These are phyloP conservation scores for Sphagnurus paluster DNA, from an alignment of 1,284 basidiomycete genomes.

Conservation along the genomic window DNA sequence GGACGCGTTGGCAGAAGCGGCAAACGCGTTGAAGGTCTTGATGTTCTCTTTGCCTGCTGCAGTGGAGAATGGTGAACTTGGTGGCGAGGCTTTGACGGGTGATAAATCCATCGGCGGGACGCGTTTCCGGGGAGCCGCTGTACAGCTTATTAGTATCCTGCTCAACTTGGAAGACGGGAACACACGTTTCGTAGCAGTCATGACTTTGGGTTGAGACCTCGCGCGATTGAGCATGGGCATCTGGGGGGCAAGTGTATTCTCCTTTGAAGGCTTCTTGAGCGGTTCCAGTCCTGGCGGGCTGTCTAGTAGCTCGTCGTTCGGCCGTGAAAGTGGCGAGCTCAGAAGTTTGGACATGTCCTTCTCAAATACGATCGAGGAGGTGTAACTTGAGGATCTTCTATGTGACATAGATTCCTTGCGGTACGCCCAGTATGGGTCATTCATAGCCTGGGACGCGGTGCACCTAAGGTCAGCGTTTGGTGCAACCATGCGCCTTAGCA, in stretches of 20 bases:
- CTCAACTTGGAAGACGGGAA: constrained; percentile 4
- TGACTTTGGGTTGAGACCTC: constrained; percentile 44
- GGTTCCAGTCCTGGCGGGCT: constrained; percentile 33
- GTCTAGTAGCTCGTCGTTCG: constrained; percentile 22
- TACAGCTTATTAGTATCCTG: not conserved
- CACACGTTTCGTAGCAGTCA: constrained; percentile 32
- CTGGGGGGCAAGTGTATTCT: constrained; percentile 7
- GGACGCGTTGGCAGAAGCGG: constrained; percentile 11
- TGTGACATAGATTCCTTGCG: constrained; percentile 31
- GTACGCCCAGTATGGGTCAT: constrained; percentile 65
- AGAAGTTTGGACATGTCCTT: constrained; percentile 47
- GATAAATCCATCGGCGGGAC: constrained; percentile 39
- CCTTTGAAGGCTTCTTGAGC: constrained; percentile 10
- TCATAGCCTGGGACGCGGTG: constrained; percentile 63
- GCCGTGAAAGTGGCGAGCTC: constrained; percentile 35
- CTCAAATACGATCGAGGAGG: constrained; percentile 50
- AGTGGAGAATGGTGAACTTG: constrained; percentile 32
- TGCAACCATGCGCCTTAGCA: constrained; percentile 74
- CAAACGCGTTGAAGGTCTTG: constrained; percentile 19
- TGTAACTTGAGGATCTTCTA: constrained; percentile 48
- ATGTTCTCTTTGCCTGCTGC: constrained; percentile 35
- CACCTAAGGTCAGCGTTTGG: constrained; percentile 75
- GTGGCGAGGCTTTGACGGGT: constrained; percentile 48
- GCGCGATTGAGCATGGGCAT: constrained; percentile 33
- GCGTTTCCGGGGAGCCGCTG: constrained; percentile 34